Conservation (phyloP, 2,329 filamentous ascomycete species). For the Epichloe baconii region DNA sequence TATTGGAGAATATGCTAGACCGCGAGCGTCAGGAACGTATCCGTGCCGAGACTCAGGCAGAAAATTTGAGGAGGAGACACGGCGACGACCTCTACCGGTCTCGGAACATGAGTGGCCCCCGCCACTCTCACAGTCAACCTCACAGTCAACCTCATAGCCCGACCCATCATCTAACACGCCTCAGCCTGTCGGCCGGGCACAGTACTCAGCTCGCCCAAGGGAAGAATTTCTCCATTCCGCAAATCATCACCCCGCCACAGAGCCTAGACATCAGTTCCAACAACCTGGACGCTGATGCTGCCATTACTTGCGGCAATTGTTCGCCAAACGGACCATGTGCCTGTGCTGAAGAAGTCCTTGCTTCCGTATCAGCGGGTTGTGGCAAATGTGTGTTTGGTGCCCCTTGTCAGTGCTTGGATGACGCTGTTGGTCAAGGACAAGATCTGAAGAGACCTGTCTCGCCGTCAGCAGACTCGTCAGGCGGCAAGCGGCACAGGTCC, state of each 20-base stretch:
- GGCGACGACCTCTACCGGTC: constrained; percentile 17
- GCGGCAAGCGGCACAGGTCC: constrained; percentile 44
- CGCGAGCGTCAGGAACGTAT: constrained; percentile 39
- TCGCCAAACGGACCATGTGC: constrained; percentile 38
- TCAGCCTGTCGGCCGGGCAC: constrained; percentile 15
- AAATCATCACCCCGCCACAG: constrained; percentile 43
- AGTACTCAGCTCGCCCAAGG: constrained; percentile 13
- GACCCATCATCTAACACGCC: constrained; percentile 14
- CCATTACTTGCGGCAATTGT: constrained; percentile 43
- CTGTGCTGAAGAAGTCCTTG: constrained; percentile 45
- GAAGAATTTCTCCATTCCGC: constrained; percentile 40
- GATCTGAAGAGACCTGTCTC: constrained; percentile 38
- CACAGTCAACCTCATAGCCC: constrained; percentile 10
- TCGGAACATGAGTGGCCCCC: constrained; percentile 14
- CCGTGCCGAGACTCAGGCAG: constrained; percentile 28
- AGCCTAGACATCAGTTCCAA: constrained; percentile 17
- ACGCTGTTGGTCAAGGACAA: constrained; percentile 30
- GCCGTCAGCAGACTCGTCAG: constrained; percentile 25
- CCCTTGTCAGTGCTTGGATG: constrained; percentile 51
- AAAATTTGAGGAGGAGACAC: constrained; percentile 19
- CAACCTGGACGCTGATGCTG: constrained; percentile 16
- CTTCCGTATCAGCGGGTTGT: constrained; percentile 44
- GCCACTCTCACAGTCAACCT: constrained; percentile 9
- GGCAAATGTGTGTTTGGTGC: constrained; percentile 50
- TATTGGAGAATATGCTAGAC: constrained; percentile 50